Conservation (phyloP, 73 alveolate species). For the Uronychia setigera region DNA sequence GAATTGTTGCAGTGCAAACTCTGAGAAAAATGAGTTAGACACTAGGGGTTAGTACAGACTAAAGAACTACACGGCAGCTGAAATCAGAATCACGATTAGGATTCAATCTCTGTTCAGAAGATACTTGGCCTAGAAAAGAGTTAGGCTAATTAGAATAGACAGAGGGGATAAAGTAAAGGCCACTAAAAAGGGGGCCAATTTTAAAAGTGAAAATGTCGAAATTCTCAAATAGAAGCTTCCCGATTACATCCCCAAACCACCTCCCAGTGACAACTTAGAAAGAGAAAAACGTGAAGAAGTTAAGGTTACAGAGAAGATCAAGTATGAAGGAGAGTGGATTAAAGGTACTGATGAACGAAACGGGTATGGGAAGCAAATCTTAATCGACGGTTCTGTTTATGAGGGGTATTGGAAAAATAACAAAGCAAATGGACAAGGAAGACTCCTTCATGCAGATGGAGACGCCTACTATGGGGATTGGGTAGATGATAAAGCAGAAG, state of each 20-base stretch:
- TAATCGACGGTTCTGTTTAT: background rate
- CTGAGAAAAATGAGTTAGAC: too few species aligned
- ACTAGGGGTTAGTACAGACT: too few species aligned
- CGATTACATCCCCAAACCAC: background rate
- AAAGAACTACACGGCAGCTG: too few species aligned
- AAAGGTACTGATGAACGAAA: background rate
- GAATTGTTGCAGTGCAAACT: too few species aligned
- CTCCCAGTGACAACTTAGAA: background rate
- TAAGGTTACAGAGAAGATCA: background rate
- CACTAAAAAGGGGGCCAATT: too few species aligned
- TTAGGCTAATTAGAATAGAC: too few species aligned
- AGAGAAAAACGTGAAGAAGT: background rate
- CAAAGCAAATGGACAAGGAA: conserved; percentile 43
- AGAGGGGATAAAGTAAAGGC: too few species aligned
- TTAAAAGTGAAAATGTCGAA: background rate
- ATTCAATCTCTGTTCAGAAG: too few species aligned
- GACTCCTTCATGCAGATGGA: conserved; percentile 18
- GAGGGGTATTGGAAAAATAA: conserved; percentile 45
- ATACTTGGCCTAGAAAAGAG: too few species aligned
- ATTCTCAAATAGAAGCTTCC: background rate
- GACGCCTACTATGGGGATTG: conserved; percentile 34
- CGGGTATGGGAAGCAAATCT: background rate
- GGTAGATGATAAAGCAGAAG: conserved; percentile 29
- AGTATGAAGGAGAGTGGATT: background rate
- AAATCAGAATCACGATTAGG: too few species aligned